Evolutionary conservation across 768 basidiomycete genomes (phyloP), one percentile per base, ranked within the genome.

Genomic region (Mrakia hoshinonis): DNA sequence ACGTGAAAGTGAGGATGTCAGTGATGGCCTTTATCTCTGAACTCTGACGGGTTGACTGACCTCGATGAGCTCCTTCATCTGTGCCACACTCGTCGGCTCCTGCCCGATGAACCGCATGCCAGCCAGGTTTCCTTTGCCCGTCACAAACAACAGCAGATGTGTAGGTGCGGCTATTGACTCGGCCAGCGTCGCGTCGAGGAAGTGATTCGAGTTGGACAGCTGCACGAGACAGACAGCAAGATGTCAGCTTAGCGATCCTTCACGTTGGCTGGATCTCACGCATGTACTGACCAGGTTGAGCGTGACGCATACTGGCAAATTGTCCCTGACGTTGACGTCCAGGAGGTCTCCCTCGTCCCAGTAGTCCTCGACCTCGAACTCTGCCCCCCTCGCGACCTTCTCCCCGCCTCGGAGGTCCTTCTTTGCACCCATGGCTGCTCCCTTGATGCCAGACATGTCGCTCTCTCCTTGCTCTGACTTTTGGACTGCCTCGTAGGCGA

Each of bases 311-410:
- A 93, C 82, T 0, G 91, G 92, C 86, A 91, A 89, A 15, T 77
- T 74, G 1, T 88, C 85, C 73, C 86, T 81, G 1, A 86, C 87
- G 48, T 81, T 83, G 36, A 92, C 76, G 22, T 82, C 78, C 69
- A 87, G 49, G 24, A 22, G 49, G 2, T 68, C 87, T 0, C 92
- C 92, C 74, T 90, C 89, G 75, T 91, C 91, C 89, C 90, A 91
- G 73, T 87, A 89, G 77, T 94, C 91, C 13, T 86, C 84, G 26
- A 93, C 83, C 80, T 94, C 92, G 75, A 93, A 93, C 78, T 94
- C 92, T 11, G 85, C 85, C 13, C 86, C 88, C 4, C 46, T 64
- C 31, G 65, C 71, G 11, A n/a, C 60, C 71, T 72, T 72, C 26
- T 67, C 52, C 7, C 66, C 47, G 10, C 60, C 31, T 15, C 61